Base-by-base conservation (phyloP, 345 rosid genomes). In the Stellera chamaejasme region DNA sequence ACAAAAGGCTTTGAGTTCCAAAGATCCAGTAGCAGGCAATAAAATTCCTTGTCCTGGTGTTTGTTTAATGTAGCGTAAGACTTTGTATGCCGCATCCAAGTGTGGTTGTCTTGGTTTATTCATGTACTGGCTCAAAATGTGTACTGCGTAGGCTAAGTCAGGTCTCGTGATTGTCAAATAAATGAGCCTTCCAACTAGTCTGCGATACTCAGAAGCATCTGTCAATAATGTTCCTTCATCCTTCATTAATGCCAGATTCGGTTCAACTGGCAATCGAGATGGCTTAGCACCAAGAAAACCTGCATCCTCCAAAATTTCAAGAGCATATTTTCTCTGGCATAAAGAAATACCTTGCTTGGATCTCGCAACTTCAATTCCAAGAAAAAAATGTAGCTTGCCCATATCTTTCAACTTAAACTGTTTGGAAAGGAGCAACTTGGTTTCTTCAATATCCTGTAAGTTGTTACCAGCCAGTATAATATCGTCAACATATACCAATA, bases 101-200 rank as follows among this genome's bases (percentile, higher is more conserved):
- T 64, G 52, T 3, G 50, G 25, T 3, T 39, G 10, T 11, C 10
- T 0, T 1, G 58, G 61, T 10, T 15, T 45, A 3, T 48, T 25
- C 13, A 63, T 15, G 28, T 50, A 49, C 16, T 48, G 65, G 25
- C 56, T 45, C 9, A 59, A 10, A 0, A 27, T 0, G 64, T 41
- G 39, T 1, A 32, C 5, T 4, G 39, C 39, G 9, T 32, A 3
- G 7, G 9, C 39, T 4, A 2, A 8, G 28, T 69, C 61, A 2
- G 47, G 69, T 2, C 52, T 23, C 25, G 57, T 64, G 13, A 43
- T n/a, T 1, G 58, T 69, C 2, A 64, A 14, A 45, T 59, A 66
- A 5, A 59, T 9, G 5, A 57, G 11, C 10, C 45, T 14, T 4
- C 67, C 62, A 10, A 61, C 43, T 1, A 69, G 32, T 4, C 51